Evolutionary conservation across 306 rosid species (phyloP), one percentile per base, ranked within the genome.

Genomic region (Acacia confusa): DNA sequence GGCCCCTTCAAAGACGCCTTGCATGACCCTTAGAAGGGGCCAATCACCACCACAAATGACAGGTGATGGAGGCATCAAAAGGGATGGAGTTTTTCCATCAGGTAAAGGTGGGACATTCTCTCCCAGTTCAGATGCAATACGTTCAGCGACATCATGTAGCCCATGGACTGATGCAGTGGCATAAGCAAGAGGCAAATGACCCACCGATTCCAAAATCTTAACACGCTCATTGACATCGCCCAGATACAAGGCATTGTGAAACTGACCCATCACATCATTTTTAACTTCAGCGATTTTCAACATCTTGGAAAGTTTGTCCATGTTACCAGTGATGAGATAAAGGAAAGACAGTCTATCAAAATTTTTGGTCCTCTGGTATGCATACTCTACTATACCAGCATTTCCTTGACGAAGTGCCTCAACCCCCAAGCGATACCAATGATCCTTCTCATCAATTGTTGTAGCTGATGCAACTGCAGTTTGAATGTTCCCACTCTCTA

Each of bases 381-480:
- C 97, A 87, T 91, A 94, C 85, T 94, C 98, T 44, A 92, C 94
- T 58, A 90, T 94, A 83, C 98, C 97, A 43, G 95, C 85, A 84
- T 94, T 94, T 30, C 98, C 98, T 82, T 94, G 98, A 13, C 98
- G 94, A 83, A 94, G 97, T 75, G 97, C 98, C 85, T 92, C 98
- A 32, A 94, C 92, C 22, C 98, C 97, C 83, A 94, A 83, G 57
- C 88, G 92, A 45, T 92, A 94, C 98, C 98, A 94, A 85, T 90
- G 91, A 86, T 94, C 98, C 83, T 94, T 94, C 85, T 92, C 97
- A 86, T 94, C 98, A 40, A 94, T 91, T 75, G 97, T 90, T 44
- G 97, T 94, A 47, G 98, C 97, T 17, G 98, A 91, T 44, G 96
- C 98, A 75, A 92, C 97, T 15, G 97, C 98, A 70, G 88, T 91